Conservation (phyloP, 2,329 filamentous ascomycete genomes). For the Truncatella angustata region DNA sequence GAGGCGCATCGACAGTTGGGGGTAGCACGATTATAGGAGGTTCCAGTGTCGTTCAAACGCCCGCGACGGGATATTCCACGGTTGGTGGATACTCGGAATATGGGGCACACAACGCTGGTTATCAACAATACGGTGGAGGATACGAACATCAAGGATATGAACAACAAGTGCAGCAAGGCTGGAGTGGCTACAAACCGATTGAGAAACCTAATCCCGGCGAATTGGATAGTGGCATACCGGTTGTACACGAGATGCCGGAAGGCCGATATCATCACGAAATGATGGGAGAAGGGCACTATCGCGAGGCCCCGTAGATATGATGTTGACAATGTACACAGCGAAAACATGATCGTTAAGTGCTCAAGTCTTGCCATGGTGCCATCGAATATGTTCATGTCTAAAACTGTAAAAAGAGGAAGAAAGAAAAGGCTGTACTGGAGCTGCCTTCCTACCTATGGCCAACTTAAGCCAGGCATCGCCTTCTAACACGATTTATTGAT, state of each 20-base stretch:
- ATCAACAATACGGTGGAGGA: background rate
- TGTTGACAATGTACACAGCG: background rate
- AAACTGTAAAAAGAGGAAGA: no score
- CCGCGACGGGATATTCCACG: slow-evolving; percentile 7
- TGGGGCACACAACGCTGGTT: background rate
- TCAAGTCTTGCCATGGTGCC: no score
- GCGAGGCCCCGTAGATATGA: slow-evolving; percentile 14
- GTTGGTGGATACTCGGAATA: slow-evolving; percentile 4
- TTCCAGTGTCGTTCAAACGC: slow-evolving; percentile 2
- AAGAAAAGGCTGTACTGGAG: no score
- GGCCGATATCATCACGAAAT: slow-evolving; percentile 32
- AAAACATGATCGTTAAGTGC: no score
- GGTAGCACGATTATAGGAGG: slow-evolving; percentile 2
- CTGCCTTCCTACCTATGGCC: no score
- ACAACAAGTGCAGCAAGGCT: slow-evolving; percentile 8
- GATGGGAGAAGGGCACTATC: slow-evolving; percentile 32
- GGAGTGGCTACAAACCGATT: slow-evolving; percentile 9
- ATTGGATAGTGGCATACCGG: slow-evolving; percentile 16
- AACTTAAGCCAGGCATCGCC: no score
- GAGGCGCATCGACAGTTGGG: slow-evolving; percentile 8
- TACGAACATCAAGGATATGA: background rate
- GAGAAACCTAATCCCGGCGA: slow-evolving; percentile 21
- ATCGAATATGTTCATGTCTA: no score
- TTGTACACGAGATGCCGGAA: slow-evolving; percentile 31
- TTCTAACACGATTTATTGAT: no score